Evolutionary conservation across 306 rosid genomes (phyloP).

Genomic region (Castanea mollissima): DNA sequence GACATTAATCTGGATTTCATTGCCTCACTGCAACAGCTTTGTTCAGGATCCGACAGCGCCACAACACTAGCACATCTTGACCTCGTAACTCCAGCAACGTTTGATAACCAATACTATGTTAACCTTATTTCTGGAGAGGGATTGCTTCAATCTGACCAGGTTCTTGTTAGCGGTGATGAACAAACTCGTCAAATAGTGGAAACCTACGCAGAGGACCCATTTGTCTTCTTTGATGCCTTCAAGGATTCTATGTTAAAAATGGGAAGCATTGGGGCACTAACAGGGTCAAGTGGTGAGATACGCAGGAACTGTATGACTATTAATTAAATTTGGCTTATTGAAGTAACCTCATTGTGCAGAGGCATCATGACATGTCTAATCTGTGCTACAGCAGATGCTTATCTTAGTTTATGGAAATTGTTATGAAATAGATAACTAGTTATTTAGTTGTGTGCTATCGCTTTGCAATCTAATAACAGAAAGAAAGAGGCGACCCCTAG

Average conservation of each 20-base stretch:
- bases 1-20: conserved; percentile 45
- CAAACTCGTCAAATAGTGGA: conserved; percentile 53
- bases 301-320: conserved; percentile 53
- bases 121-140: conserved; percentile 80
- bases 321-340: conserved; percentile 16
- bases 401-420: background rate
- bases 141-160: conserved; percentile 74
- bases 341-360: background rate
- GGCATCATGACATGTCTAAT: background rate
- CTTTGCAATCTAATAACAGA: too few species aligned
- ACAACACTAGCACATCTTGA: conserved; percentile 53
- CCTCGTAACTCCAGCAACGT: conserved; percentile 66
- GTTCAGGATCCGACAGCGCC: conserved; percentile 39
- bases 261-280: conserved; percentile 53
- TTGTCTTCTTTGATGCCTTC: conserved; percentile 63
- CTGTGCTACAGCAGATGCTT: background rate
- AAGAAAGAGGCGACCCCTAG: too few species aligned
- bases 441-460: background rate
- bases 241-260: conserved; percentile 63
- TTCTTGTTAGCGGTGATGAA: conserved; percentile 37
- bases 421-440: background rate
- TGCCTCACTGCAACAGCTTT: conserved; percentile 56
- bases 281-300: conserved; percentile 43
- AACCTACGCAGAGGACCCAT: conserved; percentile 49
- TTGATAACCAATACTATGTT: conserved; percentile 75